Conservation (phyloP, 2,329 filamentous ascomycete genomes). For the Ceratocystis alfenasii region DNA sequence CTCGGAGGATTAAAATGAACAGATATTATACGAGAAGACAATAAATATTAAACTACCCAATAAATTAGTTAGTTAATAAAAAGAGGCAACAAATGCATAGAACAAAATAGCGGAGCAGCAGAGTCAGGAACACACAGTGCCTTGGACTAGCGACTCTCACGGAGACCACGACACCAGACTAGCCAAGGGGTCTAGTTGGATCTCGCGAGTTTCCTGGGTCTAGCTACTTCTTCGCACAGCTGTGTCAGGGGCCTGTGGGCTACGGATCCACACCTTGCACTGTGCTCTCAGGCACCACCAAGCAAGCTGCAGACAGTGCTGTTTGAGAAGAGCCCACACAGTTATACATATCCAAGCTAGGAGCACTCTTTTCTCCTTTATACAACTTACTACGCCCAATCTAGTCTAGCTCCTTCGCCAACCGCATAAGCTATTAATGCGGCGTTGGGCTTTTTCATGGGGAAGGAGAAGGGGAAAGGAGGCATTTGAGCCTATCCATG, state of each 20-base stretch:
- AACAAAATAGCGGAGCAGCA: not conserved
- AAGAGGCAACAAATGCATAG: not conserved
- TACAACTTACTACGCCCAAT: not conserved
- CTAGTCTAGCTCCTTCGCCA: not conserved
- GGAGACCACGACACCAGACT: constrained; percentile 6
- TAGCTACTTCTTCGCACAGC: not conserved
- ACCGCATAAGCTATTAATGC: constrained; percentile 7
- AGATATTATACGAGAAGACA: not conserved
- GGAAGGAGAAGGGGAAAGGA: not conserved
- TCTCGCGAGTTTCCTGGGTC: not conserved
- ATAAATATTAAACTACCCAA: not conserved
- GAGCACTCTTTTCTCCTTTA: not conserved
- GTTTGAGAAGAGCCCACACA: not conserved
- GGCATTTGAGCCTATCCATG: not conserved
- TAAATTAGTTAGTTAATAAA: not conserved
- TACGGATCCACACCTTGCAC: not conserved
- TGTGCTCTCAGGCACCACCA: not conserved
- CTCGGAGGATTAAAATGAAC: not conserved
- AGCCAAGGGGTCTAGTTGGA: not conserved
- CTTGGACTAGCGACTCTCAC: not conserved
- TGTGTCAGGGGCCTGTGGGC: not conserved
- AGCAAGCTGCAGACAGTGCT: not conserved
- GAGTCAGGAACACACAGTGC: constrained; percentile 9
- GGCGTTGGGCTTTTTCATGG: constrained; percentile 6
- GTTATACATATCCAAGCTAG: not conserved